A percentile compares a stretch with the other conserved stretches of the same genome.
Evolutionary conservation across 495 filamentous ascomycete genomes (phyloP).

Genomic region (Aspergillus coremiiformis): DNA sequence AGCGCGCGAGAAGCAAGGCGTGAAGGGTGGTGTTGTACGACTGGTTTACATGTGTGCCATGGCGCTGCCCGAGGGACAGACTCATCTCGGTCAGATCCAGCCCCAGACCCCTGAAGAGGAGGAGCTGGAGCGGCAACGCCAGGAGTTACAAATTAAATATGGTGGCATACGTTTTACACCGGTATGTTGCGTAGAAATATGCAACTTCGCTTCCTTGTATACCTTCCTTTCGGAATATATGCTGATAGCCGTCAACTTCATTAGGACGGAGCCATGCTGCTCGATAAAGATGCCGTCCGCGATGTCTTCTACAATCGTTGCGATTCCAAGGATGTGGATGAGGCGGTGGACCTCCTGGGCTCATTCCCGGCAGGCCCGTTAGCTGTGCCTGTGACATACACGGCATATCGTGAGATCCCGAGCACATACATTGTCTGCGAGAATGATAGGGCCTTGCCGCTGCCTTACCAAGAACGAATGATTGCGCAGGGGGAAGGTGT

Average conservation of each 20-base stretch:
- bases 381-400: constrained; percentile 22
- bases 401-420: constrained; percentile 22
- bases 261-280: constrained; percentile 23
- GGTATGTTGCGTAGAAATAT: constrained; percentile 6
- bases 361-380: constrained; percentile 21
- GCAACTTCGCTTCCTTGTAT: neutral
- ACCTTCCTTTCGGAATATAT: neutral
- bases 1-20: constrained; percentile 31
- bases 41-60: constrained; percentile 34
- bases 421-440: constrained; percentile 31
- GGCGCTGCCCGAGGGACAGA: constrained; percentile 22
- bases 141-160: constrained; percentile 10
- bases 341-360: constrained; percentile 18
- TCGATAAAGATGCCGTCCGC: constrained; percentile 9
- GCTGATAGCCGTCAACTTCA: neutral
- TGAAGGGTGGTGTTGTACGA: constrained; percentile 31
- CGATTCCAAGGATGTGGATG: constrained; percentile 13
- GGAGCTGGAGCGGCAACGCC: constrained; percentile 17
- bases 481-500: constrained; percentile 20
- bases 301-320: constrained; percentile 22
- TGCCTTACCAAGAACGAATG: constrained; percentile 18
- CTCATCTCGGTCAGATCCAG: constrained; percentile 16
- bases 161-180: constrained; percentile 14
- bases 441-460: constrained; percentile 26
- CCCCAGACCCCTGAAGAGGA: constrained; percentile 19